phyloP scores from a whole-genome alignment of 345 rosid genomes.

The Populus euphratica region DNA sequence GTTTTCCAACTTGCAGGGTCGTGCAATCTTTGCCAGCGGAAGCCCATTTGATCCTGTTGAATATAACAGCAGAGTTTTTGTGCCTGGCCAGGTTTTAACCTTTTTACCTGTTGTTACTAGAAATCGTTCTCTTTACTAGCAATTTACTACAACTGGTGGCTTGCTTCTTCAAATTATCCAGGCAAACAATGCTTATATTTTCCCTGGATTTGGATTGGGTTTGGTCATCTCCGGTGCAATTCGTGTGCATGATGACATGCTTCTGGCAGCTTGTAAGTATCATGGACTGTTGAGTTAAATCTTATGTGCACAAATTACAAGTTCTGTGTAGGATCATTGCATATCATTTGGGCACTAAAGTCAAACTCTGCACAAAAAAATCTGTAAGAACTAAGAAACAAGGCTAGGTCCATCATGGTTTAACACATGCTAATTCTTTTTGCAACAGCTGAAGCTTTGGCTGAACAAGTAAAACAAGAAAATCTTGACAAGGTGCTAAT shows the following conservation, averaged over 20 bases:
- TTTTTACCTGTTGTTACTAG: conserved; percentile 1
- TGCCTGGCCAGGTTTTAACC: conserved; percentile 78
- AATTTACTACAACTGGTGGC: neutral
- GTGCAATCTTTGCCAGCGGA: conserved; percentile 93
- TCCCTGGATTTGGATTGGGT: conserved; percentile 94
- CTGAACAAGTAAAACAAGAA: conserved; percentile 66
- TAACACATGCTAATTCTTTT: neutral
- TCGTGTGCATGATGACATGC: conserved; percentile 92
- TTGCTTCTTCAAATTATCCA: conserved; percentile 27
- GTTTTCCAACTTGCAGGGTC: conserved; percentile 52
- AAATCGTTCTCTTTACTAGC: neutral
- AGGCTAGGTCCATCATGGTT: neutral
- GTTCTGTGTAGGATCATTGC: neutral
- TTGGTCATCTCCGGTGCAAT: conserved; percentile 86
- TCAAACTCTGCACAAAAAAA: neutral
- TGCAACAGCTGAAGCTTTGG: conserved; percentile 85
- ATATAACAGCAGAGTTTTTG: conserved; percentile 53
- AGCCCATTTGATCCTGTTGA: conserved; percentile 90
- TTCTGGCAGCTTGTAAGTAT: conserved; percentile 93
- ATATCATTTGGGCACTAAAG: neutral
- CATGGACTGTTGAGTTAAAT: neutral
- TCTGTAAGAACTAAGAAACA: neutral
- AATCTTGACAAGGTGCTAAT: conserved; percentile 71
- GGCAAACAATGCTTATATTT: conserved; percentile 96
- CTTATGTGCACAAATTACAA: neutral